A percentile compares a stretch with the other conserved stretches of the same genome.
These are phyloP conservation scores for Acer campestre DNA, from an alignment of 345 rosid species.

Conservation along the genomic window DNA sequence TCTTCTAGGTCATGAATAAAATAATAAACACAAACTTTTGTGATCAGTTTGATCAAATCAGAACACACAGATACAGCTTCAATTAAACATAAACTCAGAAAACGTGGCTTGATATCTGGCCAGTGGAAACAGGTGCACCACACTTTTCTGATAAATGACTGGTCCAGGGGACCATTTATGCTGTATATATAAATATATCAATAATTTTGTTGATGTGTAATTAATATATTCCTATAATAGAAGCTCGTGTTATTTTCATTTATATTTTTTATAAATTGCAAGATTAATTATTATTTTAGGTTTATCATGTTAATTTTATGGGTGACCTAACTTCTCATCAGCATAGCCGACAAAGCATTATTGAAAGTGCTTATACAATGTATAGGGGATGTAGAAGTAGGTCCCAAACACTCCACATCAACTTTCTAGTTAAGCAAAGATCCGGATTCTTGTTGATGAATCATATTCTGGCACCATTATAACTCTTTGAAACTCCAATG, in stretches of 20 bases:
- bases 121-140: constrained; percentile 21
- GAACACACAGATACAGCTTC: background rate
- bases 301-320: constrained; percentile 38
- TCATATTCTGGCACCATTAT: constrained; percentile 66
- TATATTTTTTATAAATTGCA: background rate
- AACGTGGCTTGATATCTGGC: background rate
- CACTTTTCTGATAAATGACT: constrained; percentile 15
- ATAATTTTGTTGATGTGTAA: background rate
- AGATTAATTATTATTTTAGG: constrained; percentile 15
- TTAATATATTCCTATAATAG: background rate
- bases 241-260: constrained; percentile 2
- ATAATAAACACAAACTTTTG: background rate
- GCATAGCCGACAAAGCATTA: constrained; percentile 75
- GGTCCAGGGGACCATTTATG: constrained; percentile 20
- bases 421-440: constrained; percentile 75
- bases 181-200: background rate
- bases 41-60: background rate
- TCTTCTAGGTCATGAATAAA: background rate
- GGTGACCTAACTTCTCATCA: constrained; percentile 62
- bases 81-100: background rate
- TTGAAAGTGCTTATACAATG: constrained; percentile 54
- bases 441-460: constrained; percentile 67
- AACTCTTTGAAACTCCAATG: constrained; percentile 42
- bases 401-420: constrained; percentile 53
- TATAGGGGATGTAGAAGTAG: constrained; percentile 25